Conservation (phyloP, 2,329 filamentous ascomycete genomes). For the Calonectria ilicicola region DNA sequence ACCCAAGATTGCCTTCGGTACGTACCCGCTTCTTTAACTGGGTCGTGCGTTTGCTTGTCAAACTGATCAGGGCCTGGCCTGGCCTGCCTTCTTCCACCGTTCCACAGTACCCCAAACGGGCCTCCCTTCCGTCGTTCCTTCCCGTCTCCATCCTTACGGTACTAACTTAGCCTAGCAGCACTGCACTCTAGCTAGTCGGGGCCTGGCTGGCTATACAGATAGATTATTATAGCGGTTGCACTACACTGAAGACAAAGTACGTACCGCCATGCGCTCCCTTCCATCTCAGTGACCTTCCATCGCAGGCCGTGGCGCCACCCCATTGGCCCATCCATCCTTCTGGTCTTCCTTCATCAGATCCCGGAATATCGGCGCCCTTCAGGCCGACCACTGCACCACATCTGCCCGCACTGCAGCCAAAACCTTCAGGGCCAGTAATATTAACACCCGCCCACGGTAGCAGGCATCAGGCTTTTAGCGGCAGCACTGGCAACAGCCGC, state of each 20-base stretch:
- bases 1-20: constrained; percentile 26
- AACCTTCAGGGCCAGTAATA: constrained; percentile 8
- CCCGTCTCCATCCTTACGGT: neutral
- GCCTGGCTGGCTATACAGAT: too few relatives aligned
- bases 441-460: constrained; percentile 11
- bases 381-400: constrained; percentile 3
- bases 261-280: neutral
- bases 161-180: neutral
- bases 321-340: constrained; percentile 27
- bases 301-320: neutral
- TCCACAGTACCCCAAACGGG: constrained; percentile 4
- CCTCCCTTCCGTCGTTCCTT: neutral
- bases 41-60: neutral
- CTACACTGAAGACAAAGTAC: neutral
- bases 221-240: neutral
- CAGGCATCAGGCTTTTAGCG: constrained; percentile 30
- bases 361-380: constrained; percentile 6
- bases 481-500: constrained; percentile 36
- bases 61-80: neutral
- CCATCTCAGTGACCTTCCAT: neutral
- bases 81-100: neutral
- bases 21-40: constrained; percentile 13
- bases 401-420: neutral
- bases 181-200: too few relatives aligned
- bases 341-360: neutral